Evolutionary conservation across 257 asterid species (phyloP).

Genomic region (Solanum bulbocastanum): DNA sequence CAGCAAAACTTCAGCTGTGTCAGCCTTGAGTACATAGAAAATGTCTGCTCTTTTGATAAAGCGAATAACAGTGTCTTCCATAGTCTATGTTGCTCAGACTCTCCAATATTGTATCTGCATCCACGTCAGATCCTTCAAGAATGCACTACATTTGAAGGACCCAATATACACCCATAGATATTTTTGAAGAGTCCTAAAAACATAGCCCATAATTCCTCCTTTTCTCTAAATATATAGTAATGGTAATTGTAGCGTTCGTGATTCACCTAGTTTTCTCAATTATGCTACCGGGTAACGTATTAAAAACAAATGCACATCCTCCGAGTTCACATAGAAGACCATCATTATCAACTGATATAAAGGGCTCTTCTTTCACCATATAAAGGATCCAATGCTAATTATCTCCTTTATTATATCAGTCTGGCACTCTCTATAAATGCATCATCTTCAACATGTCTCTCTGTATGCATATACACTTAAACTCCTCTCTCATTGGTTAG

Average conservation of each 20-base stretch:
- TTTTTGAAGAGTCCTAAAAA: background rate
- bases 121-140: background rate
- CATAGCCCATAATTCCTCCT: background rate
- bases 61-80: background rate
- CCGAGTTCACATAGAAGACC: background rate
- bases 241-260: background rate
- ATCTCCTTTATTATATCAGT: background rate
- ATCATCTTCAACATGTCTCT: background rate
- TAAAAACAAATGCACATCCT: background rate
- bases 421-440: background rate
- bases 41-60: background rate
- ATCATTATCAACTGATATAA: background rate
- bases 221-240: background rate
- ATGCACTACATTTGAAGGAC: background rate
- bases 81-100: background rate
- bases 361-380: background rate
- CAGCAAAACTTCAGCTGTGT: background rate
- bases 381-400: background rate
- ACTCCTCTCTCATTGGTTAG: background rate
- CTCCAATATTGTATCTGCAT: background rate
- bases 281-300: background rate
- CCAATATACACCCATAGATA: background rate
- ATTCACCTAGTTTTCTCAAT: background rate
- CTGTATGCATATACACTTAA: background rate
- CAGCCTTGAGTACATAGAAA: background rate